Evolutionary conservation across 768 basidiomycete genomes (phyloP), one percentile per base, ranked within the genome.

Genomic region (Mrakia blollopis): DNA sequence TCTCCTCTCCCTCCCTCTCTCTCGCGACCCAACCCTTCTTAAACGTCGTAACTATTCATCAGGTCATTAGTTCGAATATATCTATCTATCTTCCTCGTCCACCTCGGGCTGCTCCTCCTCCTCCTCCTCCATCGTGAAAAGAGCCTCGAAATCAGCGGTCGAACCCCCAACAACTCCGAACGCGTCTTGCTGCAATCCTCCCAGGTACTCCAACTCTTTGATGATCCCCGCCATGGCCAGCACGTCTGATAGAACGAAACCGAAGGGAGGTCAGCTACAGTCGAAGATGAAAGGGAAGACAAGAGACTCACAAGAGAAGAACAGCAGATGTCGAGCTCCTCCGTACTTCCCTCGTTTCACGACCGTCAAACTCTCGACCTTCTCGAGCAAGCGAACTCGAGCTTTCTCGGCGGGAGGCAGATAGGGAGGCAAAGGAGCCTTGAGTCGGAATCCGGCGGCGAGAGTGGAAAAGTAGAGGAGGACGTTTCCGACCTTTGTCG

Each of bases 391-490:
- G 11, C 89, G 88, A 73, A 90, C 88, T 71, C 96, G 88, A 0
- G 93, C 88, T 79, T 89, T 87, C 82, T 96, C 94, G 0, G 92
- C 96, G 0, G 95, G 95, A 3, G 97, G 97, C 0, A 99, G 88
- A 83, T 94, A 98, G 0, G 97, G 94, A 0, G 97, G 94, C n/a
- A 99, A 85, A 1, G 97, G 97, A 8, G 93, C 89, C 81, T 96
- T 96, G 60, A 93, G 86, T 25, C 89, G 86, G 83, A 95, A 92
- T 1, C 91, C 90, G 1, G 91, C 88, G 5, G 92, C 89, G 41
- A 95, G 86, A 0, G 88, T 89, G 0, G 92, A 91, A 82, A 94
- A 91, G 82, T 90, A 93, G 14, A 99, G 87, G 76, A 98, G 91
- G 78, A 98, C 91, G 83, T 93, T 96, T 52, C 95, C 95, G 67